Base-by-base conservation (phyloP, 257 asterid species). In the Solanum neorickii region DNA sequence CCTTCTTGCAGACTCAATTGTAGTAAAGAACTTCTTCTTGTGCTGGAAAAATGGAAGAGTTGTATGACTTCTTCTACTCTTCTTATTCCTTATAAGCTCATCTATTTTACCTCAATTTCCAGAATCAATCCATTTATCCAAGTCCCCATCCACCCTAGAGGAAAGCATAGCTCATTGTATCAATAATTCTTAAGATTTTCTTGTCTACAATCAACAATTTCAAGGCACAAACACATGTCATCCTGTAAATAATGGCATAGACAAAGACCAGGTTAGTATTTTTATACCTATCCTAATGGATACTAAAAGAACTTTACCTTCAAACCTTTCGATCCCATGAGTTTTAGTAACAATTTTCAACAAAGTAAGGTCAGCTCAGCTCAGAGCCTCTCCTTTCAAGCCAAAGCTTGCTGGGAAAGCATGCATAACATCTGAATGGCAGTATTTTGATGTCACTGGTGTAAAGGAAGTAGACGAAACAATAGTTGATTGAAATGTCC, bases 371-470 rank as follows among this genome's bases (percentile, higher is more conserved):
- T 93, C 93, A 89, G 99, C 93, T 56, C 98, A 96, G 91, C 97
- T 89, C 88, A 96, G 93, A 69, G 98, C 92, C 92, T 95, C 98
- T 87, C 99, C 99, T 76, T 89, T 96, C 70, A 89, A 94, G 86
- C 95, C 96, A 65, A 93, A 91, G 94, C 86, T 91, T 96, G 18
- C 20, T 47, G 56, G 52, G 18, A 47, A 47, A 47, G 56, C 18
- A 47, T 13, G 20, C 56, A 47, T 46, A 46, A 12, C 52, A 46
- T 12, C 52, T 14, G 56, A 46, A 46, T 13, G 56, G 56, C 56
- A 12, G 56, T 13, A 46, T 46, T 46, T 46, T 14, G 33, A 46
- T 46, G 56, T 46, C 56, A 6, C 56, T 46, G 87, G 77, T 88
- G 83, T 88, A 31, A 88, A 89, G 88, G 37, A 82, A 87, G 90